Evolutionary conservation across 805 yeast genomes (phyloP), one percentile per base, ranked within the genome.

Genomic region (Saturnispora hagleri): DNA sequence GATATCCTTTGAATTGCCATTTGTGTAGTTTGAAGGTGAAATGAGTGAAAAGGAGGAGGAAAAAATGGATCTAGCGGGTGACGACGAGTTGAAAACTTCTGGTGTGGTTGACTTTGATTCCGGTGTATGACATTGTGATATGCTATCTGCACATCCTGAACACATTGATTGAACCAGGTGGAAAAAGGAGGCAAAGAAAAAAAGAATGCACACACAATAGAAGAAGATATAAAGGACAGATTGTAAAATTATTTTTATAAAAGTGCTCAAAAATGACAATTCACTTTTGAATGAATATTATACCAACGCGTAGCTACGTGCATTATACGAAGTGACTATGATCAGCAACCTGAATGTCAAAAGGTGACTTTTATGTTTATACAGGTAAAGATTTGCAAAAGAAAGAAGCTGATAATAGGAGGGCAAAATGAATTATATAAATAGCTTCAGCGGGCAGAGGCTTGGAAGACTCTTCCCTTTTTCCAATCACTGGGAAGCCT

Each of bases 41-140:
- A 54, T 38, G n/a, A 56, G 44, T 17, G 58, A 55, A 7, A 58
- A 48, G 12, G 46, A 22, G 13, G 59, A 51, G 2, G 52, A 58
- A 15, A 46, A 27, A 7, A 20, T 27, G 7, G 50, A 47, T 28
- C 45, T 47, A 12, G 31, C 44, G 24, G 44, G 31, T 22, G 41
- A n/a, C 5, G 31, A 22, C 3, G 44, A 22, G 24, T 38, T 38
- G 20, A 20, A 38, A 18, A 10, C 42, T 9, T 27, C 26, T n/a
- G 53, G 17, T 13, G 46, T 33, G 9, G 46, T 43, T 43, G 17
- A 27, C 13, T 18, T 17, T 17, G 42, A 38, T 13, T 38, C 42
- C 17, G 42, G 42, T 6, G 42, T 38, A 18, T 20, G 42, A 38
- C 42, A 38, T 38, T 38, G 42, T 38, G 42, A 31, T 31, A 31